Evolutionary conservation across 2,329 filamentous ascomycete genomes (phyloP), one percentile per base, ranked within the genome.

Genomic region (Proliferodiscus dingleyae): DNA sequence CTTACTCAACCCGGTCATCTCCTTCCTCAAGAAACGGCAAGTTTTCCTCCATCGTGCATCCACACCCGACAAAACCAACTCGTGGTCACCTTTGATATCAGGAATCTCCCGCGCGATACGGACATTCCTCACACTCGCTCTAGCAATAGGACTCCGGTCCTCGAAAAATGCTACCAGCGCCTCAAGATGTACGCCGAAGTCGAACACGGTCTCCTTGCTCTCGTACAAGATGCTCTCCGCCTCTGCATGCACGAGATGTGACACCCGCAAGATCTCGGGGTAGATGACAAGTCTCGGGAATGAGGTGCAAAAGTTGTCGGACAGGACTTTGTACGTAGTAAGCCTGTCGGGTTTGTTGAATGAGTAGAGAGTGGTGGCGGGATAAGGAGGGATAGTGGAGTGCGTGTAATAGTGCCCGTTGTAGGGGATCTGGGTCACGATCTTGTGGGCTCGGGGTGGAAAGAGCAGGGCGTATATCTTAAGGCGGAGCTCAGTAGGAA

Each of bases 401-500:
- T 52, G 49, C 22, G 51, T 54, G 41, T 52, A 61, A 40, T 53
- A 61, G 38, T 43, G 56, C 16, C 59, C 58, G n/a, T 56, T 57
- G 19, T 54, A 43, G 1, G 56, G 58, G 22, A 57, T 47, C 37
- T 60, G 56, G 15, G 56, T 61, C 10, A 52, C 47, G 13, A 62
- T 59, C 15, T 43, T 60, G 41, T 62, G 60, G 10, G 40, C 43
- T 3, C 57, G 50, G 9, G 57, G 34, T 16, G 60, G 59, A 6
- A 62, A 52, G 19, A 62, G 50, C 22, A 53, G 47, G 2, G 21
- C 37, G 39, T 61, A 61, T 21, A 62, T 57, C 41, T 58, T 58
- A 0, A 61, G 49, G 3, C 60, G 56, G n/a, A 61, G 41, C 43
- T 61, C 60, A 1, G 57, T 30, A 1, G 60, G 60, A 4, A 62